Evolutionary conservation across 345 rosid genomes (phyloP), one percentile per base, ranked within the genome.

Genomic region (Pistacia atlantica): DNA sequence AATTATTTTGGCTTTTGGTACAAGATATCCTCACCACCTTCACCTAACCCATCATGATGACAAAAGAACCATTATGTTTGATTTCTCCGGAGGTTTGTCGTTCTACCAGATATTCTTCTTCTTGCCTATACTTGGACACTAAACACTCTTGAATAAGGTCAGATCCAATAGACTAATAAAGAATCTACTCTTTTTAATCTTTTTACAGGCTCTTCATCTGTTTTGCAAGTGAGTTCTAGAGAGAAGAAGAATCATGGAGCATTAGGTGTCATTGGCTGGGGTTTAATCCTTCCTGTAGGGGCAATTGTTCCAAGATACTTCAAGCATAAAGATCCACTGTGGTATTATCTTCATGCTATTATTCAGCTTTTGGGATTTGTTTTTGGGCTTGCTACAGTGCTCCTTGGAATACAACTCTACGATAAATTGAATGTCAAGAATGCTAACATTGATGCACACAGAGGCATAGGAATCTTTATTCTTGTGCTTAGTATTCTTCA

Each of bases 401-500:
- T 93, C 9, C 88, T 93, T 2, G 98, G 99, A 48, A 66, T 86
- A 37, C 94, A 85, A 67, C 94, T 92, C 61, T 92, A 89, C 72
- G 62, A 77, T 54, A 86, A 77, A 70, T 33, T 73, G 68, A 62
- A 62, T 12, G 80, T 89, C 10, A 81, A 82, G 28, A 65, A 38
- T 65, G 89, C 93, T 10, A 64, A 83, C 62, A 79, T 90, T 22
- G 86, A 90, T 22, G 86, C 90, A 11, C 99, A 95, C 65, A 84
- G 92, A 77, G 93, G 98, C 81, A 90, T 93, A n/a, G 98, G 98
- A 37, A 92, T 93, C 74, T 89, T 92, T 55, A 81, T 84, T 72
- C 89, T 93, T 55, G 80, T 86, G 35, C 88, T 92, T 9, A 86
- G 88, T 69, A 86, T 92, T 80, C 97, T 95, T 64, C 99, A 95